These are phyloP conservation scores for Candida jianshihensis DNA, from an alignment of 805 yeast genomes.

Conservation along the genomic window DNA sequence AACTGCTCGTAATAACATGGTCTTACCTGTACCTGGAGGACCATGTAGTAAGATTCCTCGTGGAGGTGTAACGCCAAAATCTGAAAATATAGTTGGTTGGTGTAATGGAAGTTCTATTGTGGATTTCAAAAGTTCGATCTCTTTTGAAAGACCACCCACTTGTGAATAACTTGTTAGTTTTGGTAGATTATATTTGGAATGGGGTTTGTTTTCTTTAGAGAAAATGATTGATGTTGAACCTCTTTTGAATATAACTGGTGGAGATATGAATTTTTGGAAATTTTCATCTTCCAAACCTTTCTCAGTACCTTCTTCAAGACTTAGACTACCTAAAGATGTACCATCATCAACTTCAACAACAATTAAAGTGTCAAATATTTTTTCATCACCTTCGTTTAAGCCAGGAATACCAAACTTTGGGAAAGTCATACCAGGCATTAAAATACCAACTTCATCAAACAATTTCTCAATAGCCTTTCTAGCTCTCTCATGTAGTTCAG, in stretches of 20 bases:
- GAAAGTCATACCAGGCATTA: conserved; percentile 49
- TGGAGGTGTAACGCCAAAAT: conserved; percentile 89
- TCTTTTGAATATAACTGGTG: conserved; percentile 39
- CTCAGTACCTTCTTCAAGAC: conserved; percentile 4
- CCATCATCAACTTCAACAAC: conserved; percentile 26
- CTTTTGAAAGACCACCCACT: conserved; percentile 74
- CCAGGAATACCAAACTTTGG: conserved; percentile 17
- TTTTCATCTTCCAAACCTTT: not conserved
- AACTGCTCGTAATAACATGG: conserved; percentile 77
- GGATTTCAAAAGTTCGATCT: conserved; percentile 52
- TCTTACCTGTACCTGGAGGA: conserved; percentile 96
- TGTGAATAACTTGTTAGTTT: conserved; percentile 37
- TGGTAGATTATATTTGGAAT: conserved; percentile 38
- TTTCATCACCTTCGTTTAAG: conserved; percentile 13
- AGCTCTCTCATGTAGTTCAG: conserved; percentile 14
- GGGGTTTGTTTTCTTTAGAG: conserved; percentile 20
- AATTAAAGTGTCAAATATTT: conserved; percentile 9
- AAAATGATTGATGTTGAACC: conserved; percentile 24
- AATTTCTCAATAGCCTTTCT: conserved; percentile 33
- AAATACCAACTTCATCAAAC: conserved; percentile 48
- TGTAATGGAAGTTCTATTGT: conserved; percentile 77
- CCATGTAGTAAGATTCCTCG: conserved; percentile 92
- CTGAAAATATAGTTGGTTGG: conserved; percentile 66
- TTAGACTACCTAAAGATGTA: conserved; percentile 7
- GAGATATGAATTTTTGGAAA: conserved; percentile 31